Base-by-base conservation (phyloP, 768 basidiomycete genomes). In the Termitomyces sp. region DNA sequence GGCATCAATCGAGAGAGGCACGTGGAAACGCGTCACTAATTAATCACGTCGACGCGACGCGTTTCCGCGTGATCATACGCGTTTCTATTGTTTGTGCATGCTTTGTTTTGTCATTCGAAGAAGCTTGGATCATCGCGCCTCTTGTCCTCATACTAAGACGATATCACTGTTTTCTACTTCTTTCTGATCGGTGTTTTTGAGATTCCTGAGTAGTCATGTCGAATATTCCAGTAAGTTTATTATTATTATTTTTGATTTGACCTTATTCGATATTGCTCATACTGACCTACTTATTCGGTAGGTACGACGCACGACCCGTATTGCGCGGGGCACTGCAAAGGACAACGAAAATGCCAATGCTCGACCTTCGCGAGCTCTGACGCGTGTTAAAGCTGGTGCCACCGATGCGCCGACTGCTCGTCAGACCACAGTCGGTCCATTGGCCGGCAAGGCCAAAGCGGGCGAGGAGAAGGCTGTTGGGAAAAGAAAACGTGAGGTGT, bases 401-500 rank as follows among this genome's bases (percentile, higher is more conserved):
- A 68, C 68, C 45, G 66, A 69, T 56, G 60, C 63, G 35, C 72
- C 77, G 11, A 67, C 68, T 25, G 52, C 72, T 46, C 67, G 67
- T 52, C 50, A 57, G 56, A 41, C 43, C 55, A 69, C 70, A 6
- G 73, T 75, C 5, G 71, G 75, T 42, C 72, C 78, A 8, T 64
- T 77, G 27, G 73, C 78, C 37, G 74, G 75, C 55, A 74, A 78
- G 55, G 67, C 72, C n/a, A 75, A 73, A 54, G 48, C 63, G 8
- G 52, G 62, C 17, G 63, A 62, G 30, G 82, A 85, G 42, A 71
- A 73, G 14, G 70, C 74, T 19, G 73, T 75, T 2, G 82, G 79
- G 34, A 89, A 89, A 67, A 81, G 89, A 54, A 91, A 91, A 68
- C 85, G 90, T 19, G 85, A 85, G 48, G 88, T 84, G 0, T 75